Evolutionary conservation across 352 stramenopile species (phyloP), one percentile per base, ranked within the genome.

Genomic region (Phytophthora colocasiae): DNA sequence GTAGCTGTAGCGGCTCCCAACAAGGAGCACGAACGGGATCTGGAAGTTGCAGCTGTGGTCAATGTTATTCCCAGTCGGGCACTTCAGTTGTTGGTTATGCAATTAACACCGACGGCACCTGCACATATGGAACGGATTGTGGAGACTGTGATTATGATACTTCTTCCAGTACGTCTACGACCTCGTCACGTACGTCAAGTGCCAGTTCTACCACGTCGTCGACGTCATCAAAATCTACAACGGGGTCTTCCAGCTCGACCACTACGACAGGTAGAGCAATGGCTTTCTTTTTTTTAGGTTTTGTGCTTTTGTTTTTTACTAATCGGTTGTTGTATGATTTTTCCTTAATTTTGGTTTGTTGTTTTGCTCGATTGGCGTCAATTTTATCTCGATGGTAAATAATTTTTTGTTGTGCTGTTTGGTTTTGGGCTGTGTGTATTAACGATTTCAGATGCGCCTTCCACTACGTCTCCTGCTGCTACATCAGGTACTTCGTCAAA

Each of bases 61-160:
- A 80, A 45, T 88, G 79, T 66, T 88, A 83, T 44, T 4, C 24
- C 14, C 19, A 71, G 36, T 54, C 52, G 7, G 59, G 70, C 43
- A 71, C 63, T 22, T 49, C 6, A 4, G 34, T 84, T 32, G 31
- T 75, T 12, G 71, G 66, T 41, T 86, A 77, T 19, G 66, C 61
- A 14, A 53, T 79, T 26, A 72, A 47, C 14, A 58, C 4, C 2
- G 73, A 81, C 55, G 66, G 63, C 40, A 68, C 62, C 0, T 81
- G 73, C 58, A 53, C 52, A 19, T 80, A 53, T 45, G 71, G 71
- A 36, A 75, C 65, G 24, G 24, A 81, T 61, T 81, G 73, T 52
- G 65, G 70, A 12, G 70, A 78, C 58, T 78, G 70, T 38, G 66
- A 63, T 27, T 70, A 67, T 29, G 61, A 56, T 27, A 58, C 50